Evolutionary conservation across 148 eudicot species (phyloP).

Genomic region (Camellia granthamiana): DNA sequence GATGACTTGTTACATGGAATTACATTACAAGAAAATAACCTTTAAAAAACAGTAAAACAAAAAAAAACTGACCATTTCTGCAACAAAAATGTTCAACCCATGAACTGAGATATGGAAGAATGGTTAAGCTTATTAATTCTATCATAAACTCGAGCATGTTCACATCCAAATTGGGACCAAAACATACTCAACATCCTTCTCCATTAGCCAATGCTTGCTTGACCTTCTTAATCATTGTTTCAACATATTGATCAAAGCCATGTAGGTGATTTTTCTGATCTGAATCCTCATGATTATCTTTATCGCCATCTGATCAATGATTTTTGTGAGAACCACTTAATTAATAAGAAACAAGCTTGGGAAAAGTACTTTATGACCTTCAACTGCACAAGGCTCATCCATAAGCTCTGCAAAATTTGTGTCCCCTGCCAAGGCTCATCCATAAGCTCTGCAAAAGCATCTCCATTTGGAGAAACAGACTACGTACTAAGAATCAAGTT

Average conservation of each 20-base stretch:
- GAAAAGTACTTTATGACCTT: background rate
- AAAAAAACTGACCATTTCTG: slow-evolving; percentile 75
- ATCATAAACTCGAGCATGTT: slow-evolving; percentile 6
- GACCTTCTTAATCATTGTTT: slow-evolving; percentile 73
- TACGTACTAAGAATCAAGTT: background rate
- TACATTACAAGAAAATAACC: background rate
- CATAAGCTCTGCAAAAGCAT: background rate
- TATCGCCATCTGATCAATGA: slow-evolving; percentile 54
- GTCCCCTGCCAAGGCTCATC: background rate
- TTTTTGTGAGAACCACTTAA: slow-evolving; percentile 6
- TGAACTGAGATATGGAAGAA: slow-evolving; percentile 95
- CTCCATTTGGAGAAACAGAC: background rate
- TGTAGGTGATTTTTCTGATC: slow-evolving; percentile 59
- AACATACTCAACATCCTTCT: slow-evolving; percentile 92
- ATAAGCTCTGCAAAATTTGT: background rate
- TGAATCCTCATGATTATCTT: slow-evolving; percentile 50
- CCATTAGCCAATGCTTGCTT: slow-evolving; percentile 72
- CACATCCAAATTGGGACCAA: slow-evolving; percentile 6
- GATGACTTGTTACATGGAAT: background rate
- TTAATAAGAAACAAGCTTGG: background rate
- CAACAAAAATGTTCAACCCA: slow-evolving; percentile 93
- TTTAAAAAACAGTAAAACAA: background rate
- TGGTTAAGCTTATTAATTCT: slow-evolving; percentile 8
- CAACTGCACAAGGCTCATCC: slow-evolving; percentile 2
- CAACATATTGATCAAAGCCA: slow-evolving; percentile 80